Conservation (phyloP, 2,329 filamentous ascomycete genomes). For the Paracamarosporium sp. region DNA sequence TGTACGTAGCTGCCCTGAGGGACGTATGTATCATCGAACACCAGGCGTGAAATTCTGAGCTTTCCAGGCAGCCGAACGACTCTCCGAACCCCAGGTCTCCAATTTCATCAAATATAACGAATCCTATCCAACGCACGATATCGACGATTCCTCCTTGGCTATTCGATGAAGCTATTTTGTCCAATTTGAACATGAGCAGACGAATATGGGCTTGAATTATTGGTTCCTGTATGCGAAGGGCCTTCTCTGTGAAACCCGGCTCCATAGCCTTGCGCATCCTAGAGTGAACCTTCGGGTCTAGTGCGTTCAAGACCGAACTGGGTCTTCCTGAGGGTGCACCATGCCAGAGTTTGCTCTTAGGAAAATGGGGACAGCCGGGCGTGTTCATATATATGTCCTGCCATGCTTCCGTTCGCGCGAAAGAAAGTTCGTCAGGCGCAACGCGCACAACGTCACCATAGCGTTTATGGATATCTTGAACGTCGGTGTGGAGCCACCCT, state of each 20-base stretch:
- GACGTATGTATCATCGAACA: conserved; percentile 1
- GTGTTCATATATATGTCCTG: conserved; percentile 4
- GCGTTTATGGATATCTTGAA: neutral
- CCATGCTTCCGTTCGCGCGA: conserved; percentile 8
- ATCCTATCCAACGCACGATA: conserved; percentile 8
- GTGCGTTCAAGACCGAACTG: conserved; percentile 4
- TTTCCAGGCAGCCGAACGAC: conserved; percentile 21
- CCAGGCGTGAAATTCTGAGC: conserved; percentile 16
- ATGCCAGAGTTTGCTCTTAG: conserved; percentile 4
- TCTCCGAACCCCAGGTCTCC: conserved; percentile 29
- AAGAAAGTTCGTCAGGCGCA: conserved; percentile 14
- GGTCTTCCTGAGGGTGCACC: neutral
- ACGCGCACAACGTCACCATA: conserved; percentile 10
- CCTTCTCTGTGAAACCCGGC: conserved; percentile 50
- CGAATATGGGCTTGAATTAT: conserved; percentile 22
- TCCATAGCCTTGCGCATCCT: conserved; percentile 38
- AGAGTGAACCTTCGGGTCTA: conserved; percentile 1
- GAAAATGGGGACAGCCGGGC: neutral
- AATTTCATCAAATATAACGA: conserved; percentile 9
- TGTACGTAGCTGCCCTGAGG: conserved; percentile 5
- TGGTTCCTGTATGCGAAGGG: conserved; percentile 48
- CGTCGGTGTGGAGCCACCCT: neutral
- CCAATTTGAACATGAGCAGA: conserved; percentile 1
- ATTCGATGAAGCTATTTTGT: neutral
- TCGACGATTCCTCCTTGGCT: neutral